These are phyloP conservation scores for Penicillium lividum DNA, from an alignment of 495 filamentous ascomycete genomes.

Conservation along the genomic window DNA sequence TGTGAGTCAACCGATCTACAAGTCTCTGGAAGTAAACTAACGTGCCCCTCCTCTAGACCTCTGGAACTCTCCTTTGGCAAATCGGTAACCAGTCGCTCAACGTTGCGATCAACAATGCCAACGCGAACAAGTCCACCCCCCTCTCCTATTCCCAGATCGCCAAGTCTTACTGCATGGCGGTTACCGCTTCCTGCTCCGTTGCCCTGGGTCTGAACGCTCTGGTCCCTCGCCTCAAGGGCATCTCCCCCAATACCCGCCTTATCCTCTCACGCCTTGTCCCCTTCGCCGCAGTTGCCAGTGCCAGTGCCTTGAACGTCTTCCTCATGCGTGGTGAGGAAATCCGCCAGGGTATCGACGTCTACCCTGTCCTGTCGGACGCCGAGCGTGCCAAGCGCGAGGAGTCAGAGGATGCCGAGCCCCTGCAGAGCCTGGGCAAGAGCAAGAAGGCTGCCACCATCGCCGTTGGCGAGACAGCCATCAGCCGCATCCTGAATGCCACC, in stretches of 20 bases:
- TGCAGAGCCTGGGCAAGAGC: slow-evolving; percentile 76
- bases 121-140: slow-evolving; percentile 94
- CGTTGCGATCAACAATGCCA: slow-evolving; percentile 94
- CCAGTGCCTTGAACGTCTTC: slow-evolving; percentile 91
- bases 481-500: slow-evolving; percentile 85
- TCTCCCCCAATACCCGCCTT: slow-evolving; percentile 70
- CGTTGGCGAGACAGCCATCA: slow-evolving; percentile 87
- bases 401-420: slow-evolving; percentile 46
- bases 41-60: slow-evolving; percentile 54
- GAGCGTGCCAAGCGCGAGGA: slow-evolving; percentile 52
- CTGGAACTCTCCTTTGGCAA: slow-evolving; percentile 92
- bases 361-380: slow-evolving; percentile 59
- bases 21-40: background rate
- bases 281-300: slow-evolving; percentile 90
- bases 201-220: slow-evolving; percentile 88
- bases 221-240: slow-evolving; percentile 77
- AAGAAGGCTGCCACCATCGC: slow-evolving; percentile 83
- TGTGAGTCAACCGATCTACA: slow-evolving; percentile 20
- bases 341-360: slow-evolving; percentile 90
- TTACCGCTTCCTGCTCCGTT: slow-evolving; percentile 88
- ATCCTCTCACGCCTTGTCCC: slow-evolving; percentile 83
- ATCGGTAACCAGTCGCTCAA: slow-evolving; percentile 96
- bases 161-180: slow-evolving; percentile 89
- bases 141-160: slow-evolving; percentile 76
- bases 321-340: slow-evolving; percentile 98